Evolutionary conservation across 1,284 basidiomycete genomes (phyloP).

Genomic region (Melampsora americana): DNA sequence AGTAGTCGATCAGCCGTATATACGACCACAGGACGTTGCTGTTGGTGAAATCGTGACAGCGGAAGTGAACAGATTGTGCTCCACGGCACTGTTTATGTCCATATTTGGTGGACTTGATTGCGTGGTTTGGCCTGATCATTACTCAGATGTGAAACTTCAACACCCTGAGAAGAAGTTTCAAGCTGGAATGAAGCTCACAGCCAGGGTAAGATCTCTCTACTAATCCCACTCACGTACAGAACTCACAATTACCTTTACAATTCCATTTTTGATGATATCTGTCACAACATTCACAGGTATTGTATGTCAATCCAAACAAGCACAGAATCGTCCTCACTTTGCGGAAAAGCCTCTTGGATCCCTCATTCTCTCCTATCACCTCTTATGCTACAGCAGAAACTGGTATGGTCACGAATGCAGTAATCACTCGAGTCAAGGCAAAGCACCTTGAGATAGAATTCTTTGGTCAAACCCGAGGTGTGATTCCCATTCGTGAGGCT

Average conservation of each 20-base stretch:
- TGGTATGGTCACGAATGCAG: slow-evolving; percentile 75
- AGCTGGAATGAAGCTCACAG: slow-evolving; percentile 76
- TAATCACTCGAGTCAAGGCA: slow-evolving; percentile 74
- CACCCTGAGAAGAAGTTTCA: slow-evolving; percentile 91
- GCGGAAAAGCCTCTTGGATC: slow-evolving; percentile 85
- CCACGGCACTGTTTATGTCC: slow-evolving; percentile 75
- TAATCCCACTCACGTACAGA: not conserved
- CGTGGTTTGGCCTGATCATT: slow-evolving; percentile 90
- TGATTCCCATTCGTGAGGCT: slow-evolving; percentile 74
- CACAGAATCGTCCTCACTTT: slow-evolving; percentile 83
- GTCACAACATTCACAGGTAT: slow-evolving; percentile 61
- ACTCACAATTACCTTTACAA: not conserved
- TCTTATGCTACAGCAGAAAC: slow-evolving; percentile 67
- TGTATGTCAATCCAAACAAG: slow-evolving; percentile 74
- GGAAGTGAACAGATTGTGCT: slow-evolving; percentile 75
- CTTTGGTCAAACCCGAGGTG: slow-evolving; percentile 81
- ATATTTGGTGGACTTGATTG: slow-evolving; percentile 83
- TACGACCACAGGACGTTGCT: slow-evolving; percentile 77
- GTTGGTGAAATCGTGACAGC: slow-evolving; percentile 78
- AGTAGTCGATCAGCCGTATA: slow-evolving; percentile 78
- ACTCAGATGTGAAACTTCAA: slow-evolving; percentile 86
- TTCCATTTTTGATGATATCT: not conserved
- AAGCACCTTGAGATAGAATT: slow-evolving; percentile 81
- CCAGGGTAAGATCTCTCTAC: slow-evolving; percentile 62
- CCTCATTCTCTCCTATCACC: slow-evolving; percentile 68